These are phyloP conservation scores for Knoxdaviesia capensis DNA, from an alignment of 2,329 filamentous ascomycete species.

Conservation along the genomic window DNA sequence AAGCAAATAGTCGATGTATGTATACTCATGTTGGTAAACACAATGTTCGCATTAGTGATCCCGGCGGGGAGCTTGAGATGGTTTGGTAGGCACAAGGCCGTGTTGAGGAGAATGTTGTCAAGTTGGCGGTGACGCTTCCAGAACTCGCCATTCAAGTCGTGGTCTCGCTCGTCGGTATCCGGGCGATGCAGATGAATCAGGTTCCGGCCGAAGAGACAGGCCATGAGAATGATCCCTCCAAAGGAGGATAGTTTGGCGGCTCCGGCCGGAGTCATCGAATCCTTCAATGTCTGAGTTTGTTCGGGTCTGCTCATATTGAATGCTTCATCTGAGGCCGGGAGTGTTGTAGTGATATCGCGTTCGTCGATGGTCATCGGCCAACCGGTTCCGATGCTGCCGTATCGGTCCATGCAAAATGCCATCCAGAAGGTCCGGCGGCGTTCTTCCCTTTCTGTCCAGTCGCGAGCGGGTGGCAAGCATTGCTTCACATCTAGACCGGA, in stretches of 20 bases:
- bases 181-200: constrained; percentile 80
- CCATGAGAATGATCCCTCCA: constrained; percentile 63
- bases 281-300: constrained; percentile 46
- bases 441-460: constrained; percentile 91
- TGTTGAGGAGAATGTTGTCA: constrained; percentile 81
- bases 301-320: constrained; percentile 65
- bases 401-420: constrained; percentile 76
- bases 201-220: constrained; percentile 81
- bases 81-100: constrained; percentile 61
- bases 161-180: constrained; percentile 58
- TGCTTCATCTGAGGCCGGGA: constrained; percentile 69
- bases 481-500: constrained; percentile 77
- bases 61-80: constrained; percentile 62
- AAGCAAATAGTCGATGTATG: constrained; percentile 92
- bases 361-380: constrained; percentile 96
- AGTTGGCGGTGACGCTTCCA: constrained; percentile 84
- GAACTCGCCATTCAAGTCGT: constrained; percentile 80
- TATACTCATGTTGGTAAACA: constrained; percentile 93
- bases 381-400: constrained; percentile 86
- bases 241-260: constrained; percentile 56
- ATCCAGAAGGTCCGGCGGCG: constrained; percentile 87
- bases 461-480: constrained; percentile 63
- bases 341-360: constrained; percentile 67
- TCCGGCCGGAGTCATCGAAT: constrained; percentile 52
- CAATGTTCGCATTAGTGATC: constrained; percentile 59